These are phyloP conservation scores for Eucalyptus marginata DNA, from an alignment of 345 rosid species.

Conservation along the genomic window DNA sequence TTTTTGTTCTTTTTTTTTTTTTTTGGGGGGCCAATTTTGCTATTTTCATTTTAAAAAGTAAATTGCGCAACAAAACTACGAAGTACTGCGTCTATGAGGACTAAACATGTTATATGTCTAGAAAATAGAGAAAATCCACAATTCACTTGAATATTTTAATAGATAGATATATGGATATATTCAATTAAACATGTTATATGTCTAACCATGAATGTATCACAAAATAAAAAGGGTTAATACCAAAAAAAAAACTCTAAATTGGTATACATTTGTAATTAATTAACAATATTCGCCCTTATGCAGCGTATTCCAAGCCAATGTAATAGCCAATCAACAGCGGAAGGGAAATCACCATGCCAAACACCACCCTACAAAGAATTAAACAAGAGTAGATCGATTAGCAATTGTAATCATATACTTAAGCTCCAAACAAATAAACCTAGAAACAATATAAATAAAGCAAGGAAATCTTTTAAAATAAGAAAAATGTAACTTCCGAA, in stretches of 20 bases:
- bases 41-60: not conserved
- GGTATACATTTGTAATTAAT: no score
- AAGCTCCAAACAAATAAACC: not conserved
- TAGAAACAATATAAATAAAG: not conserved
- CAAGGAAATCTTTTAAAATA: not conserved
- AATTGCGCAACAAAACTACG: not conserved
- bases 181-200: not conserved
- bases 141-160: no score
- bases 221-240: no score
- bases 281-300: not conserved
- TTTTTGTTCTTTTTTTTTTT: no score
- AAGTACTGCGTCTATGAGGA: not conserved
- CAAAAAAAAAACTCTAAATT: no score
- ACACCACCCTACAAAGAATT: conserved; percentile 48
- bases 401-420: not conserved
- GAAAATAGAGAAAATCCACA: no score
- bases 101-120: no score
- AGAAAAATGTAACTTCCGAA: not conserved
- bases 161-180: no score
- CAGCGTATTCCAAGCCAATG: conserved; percentile 5
- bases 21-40: not conserved
- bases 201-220: no score
- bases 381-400: not conserved
- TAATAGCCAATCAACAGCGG: conserved; percentile 39
- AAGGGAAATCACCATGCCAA: conserved; percentile 55